Evolutionary conservation across 2,329 filamentous ascomycete genomes (phyloP), one percentile per base, ranked within the genome.

Genomic region (Trichoderma hamatum): DNA sequence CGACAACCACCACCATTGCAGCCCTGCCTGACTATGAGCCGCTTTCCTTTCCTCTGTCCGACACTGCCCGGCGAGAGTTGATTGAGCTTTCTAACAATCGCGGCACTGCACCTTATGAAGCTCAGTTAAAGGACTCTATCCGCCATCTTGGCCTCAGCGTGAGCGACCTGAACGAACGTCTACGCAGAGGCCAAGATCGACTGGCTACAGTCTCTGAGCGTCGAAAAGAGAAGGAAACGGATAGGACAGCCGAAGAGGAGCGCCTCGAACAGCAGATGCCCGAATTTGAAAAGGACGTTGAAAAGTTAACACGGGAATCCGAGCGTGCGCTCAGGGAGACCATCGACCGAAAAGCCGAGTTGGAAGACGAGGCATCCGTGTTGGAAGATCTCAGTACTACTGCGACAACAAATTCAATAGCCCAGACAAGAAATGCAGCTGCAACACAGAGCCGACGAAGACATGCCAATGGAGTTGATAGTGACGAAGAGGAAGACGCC

Each of bases 21-120:
- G 32, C 64, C 24, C 76, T 87, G n/a, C 85, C 85, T 2, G 77
- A 79, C 1, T 87, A 88, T 77, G 80, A 88, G 68, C 78, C 83
- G 3, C 85, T 83, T 9, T 75, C 78, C 11, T 84, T 80, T 68
- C 81, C 84, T 6, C 81, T 88, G 70, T 79, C 80, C 68, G 76
- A 80, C 14, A 68, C 69, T 6, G 79, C 79, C 10, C 78, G 80
- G 64, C 78, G 77, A 24, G 78, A 78, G 3, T 78, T 88, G 3
- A 74, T 77, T 64, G 80, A 84, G 30, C 76, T 88, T 5, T 78
- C 80, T 51, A 79, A 78, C 68, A 80, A 78, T 52, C 80, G 80
- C 58, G 77, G 81, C 64, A 80, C 78, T 21, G 77, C 78, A 14
- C 76, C 75, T 26, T 86, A 86, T 75, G 79, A 83, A 28, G 74